A percentile compares a stretch with the other conserved stretches of the same genome.
Conservation (phyloP, 2,329 filamentous ascomycete genomes). For the Ceratocystis papillata region DNA sequence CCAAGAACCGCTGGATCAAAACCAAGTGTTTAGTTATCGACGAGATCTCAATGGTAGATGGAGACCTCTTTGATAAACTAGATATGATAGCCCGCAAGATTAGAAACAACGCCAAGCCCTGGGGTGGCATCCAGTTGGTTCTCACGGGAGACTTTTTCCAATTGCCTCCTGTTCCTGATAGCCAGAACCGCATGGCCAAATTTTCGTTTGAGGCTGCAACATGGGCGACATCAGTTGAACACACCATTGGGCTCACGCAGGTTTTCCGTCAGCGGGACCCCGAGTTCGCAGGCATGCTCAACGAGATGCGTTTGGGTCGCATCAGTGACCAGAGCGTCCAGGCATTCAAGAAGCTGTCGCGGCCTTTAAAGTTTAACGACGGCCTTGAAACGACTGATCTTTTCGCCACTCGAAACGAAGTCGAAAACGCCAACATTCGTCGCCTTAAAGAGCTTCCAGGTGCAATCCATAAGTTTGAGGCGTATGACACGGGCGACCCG, state of each 20-base stretch:
- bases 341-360: slow-evolving; percentile 61
- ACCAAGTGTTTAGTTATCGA: slow-evolving; percentile 85
- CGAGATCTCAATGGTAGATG: slow-evolving; percentile 97
- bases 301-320: slow-evolving; percentile 87
- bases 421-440: slow-evolving; percentile 71
- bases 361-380: slow-evolving; percentile 62
- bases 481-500: slow-evolving; percentile 64
- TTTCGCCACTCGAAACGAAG: slow-evolving; percentile 82
- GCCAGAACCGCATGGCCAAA: slow-evolving; percentile 54
- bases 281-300: slow-evolving; percentile 85
- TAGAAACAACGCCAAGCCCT: slow-evolving; percentile 81
- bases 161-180: slow-evolving; percentile 81
- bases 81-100: slow-evolving; percentile 76
- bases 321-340: slow-evolving; percentile 65
- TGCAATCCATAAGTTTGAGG: slow-evolving; percentile 55
- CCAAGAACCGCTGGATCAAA: slow-evolving; percentile 75
- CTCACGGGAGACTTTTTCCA: slow-evolving; percentile 98
- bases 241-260: slow-evolving; percentile 89
- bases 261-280: slow-evolving; percentile 92
- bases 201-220: slow-evolving; percentile 90
- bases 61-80: slow-evolving; percentile 91
- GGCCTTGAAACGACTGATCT: slow-evolving; percentile 66
- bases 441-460: slow-evolving; percentile 65
- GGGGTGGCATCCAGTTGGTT: slow-evolving; percentile 90
- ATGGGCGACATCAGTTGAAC: slow-evolving; percentile 85